phyloP scores from a whole-genome alignment of 441 rosid species.

The Adansonia madagascariensis region DNA sequence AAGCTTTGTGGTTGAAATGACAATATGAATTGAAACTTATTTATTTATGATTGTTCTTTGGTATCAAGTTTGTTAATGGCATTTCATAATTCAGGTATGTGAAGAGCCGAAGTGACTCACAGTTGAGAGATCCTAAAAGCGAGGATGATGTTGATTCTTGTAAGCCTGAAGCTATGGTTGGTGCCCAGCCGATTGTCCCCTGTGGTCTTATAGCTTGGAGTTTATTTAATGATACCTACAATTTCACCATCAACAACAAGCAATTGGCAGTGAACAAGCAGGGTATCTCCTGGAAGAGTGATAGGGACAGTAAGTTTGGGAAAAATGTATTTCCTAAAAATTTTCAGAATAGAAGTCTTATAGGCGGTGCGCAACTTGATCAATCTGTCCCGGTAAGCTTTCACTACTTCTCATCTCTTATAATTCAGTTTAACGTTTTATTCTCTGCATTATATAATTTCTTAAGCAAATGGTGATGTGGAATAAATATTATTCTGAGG shows the following conservation, averaged over 20 bases:
- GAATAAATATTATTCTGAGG: not conserved
- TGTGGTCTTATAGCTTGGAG: conserved; percentile 98
- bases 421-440: not conserved
- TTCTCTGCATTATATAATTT: not conserved
- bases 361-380: conserved; percentile 59
- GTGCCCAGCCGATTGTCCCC: conserved; percentile 61
- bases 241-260: conserved; percentile 49
- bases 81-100: conserved; percentile 56
- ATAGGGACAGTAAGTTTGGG: conserved; percentile 80
- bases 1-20: not conserved
- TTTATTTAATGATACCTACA: conserved; percentile 86
- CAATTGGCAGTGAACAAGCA: conserved; percentile 60
- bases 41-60: conserved; percentile 1
- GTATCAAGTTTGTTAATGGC: conserved; percentile 21
- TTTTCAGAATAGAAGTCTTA: conserved; percentile 61
- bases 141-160: conserved; percentile 49
- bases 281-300: conserved; percentile 89
- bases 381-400: conserved; percentile 56
- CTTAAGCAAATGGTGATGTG: not conserved
- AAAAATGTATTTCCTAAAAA: conserved; percentile 65
- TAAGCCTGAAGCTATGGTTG: conserved; percentile 56
- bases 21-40: not conserved
- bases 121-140: conserved; percentile 43
- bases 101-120: conserved; percentile 77
- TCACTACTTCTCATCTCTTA: not conserved